Conservation (phyloP, 2,329 filamentous ascomycete genomes). For the Macrophomina tecta region DNA sequence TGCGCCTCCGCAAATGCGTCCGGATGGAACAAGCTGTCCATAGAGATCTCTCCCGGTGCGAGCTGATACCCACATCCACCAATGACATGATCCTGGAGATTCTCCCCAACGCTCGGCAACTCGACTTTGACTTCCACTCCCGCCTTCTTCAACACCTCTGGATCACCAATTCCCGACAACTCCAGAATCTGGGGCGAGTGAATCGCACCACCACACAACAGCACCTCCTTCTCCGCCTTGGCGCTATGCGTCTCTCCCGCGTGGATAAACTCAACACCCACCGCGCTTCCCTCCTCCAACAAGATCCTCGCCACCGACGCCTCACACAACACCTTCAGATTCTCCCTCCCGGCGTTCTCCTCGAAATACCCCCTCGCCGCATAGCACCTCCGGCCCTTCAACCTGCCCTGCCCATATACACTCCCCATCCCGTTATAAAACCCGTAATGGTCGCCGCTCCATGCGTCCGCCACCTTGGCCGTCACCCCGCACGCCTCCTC, state of each 20-base stretch:
- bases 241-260: constrained; percentile 32
- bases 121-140: constrained; percentile 36
- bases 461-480: constrained; percentile 41
- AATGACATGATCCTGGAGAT: constrained; percentile 44
- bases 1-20: constrained; percentile 14
- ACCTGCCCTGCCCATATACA: constrained; percentile 36
- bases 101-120: constrained; percentile 41
- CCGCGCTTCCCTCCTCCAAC: background rate
- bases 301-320: background rate
- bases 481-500: constrained; percentile 36
- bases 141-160: constrained; percentile 15
- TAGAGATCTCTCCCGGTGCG: background rate
- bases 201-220: constrained; percentile 35
- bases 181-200: constrained; percentile 38
- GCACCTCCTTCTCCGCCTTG: constrained; percentile 34
- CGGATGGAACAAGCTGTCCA: constrained; percentile 5
- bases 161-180: constrained; percentile 32
- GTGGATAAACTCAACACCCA: background rate
- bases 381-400: constrained; percentile 45
- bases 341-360: background rate
- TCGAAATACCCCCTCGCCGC: constrained; percentile 39
- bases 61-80: constrained; percentile 19
- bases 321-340: constrained; percentile 9
- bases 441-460: constrained; percentile 45
- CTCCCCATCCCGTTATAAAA: constrained; percentile 42